Percentiles rank a stretch among this genome's conserved stretches.
These are phyloP conservation scores for Scedosporium dehoogii DNA, from an alignment of 2,329 filamentous ascomycete species.

Conservation along the genomic window DNA sequence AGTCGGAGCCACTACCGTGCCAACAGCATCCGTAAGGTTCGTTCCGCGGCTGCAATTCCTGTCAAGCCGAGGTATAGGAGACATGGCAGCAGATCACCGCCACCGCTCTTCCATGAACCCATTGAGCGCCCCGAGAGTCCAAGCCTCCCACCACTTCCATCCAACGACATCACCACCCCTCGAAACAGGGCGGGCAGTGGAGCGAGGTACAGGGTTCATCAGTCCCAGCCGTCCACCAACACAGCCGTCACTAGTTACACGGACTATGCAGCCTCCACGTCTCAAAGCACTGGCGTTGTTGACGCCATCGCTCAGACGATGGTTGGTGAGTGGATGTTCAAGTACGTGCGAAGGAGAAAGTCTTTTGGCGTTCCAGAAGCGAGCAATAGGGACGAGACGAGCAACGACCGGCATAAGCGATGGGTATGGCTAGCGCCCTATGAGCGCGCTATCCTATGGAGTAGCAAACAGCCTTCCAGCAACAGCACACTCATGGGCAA, in stretches of 20 bases:
- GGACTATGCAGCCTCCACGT: constrained; percentile 31
- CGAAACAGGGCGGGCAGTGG: constrained; percentile 28
- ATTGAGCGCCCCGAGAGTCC: constrained; percentile 57
- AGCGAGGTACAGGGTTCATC: constrained; percentile 35
- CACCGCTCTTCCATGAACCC: constrained; percentile 57
- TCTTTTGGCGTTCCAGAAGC: constrained; percentile 74
- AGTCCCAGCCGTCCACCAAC: constrained; percentile 50
- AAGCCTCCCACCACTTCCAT: constrained; percentile 60
- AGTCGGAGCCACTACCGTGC: constrained; percentile 39
- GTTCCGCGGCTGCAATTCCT: constrained; percentile 69
- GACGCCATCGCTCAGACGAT: constrained; percentile 96
- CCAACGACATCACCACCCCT: constrained; percentile 60
- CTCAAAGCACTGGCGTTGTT: constrained; percentile 70
- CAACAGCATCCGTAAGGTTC: constrained; percentile 68
- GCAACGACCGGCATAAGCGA: constrained; percentile 78
- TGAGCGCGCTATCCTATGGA: constrained; percentile 94
- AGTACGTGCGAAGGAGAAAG: constrained; percentile 78
- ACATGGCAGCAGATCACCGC: constrained; percentile 49
- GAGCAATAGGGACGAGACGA: constrained; percentile 57
- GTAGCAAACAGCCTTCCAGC: constrained; percentile 87
- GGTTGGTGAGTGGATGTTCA: constrained; percentile 97
- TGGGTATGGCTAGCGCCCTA: constrained; percentile 99
- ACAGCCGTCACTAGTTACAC: constrained; percentile 29
- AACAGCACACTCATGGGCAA: constrained; percentile 87
- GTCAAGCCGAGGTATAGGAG: constrained; percentile 27